Conservation (phyloP, 2,329 filamentous ascomycete genomes). For the Cercospora sp. region DNA sequence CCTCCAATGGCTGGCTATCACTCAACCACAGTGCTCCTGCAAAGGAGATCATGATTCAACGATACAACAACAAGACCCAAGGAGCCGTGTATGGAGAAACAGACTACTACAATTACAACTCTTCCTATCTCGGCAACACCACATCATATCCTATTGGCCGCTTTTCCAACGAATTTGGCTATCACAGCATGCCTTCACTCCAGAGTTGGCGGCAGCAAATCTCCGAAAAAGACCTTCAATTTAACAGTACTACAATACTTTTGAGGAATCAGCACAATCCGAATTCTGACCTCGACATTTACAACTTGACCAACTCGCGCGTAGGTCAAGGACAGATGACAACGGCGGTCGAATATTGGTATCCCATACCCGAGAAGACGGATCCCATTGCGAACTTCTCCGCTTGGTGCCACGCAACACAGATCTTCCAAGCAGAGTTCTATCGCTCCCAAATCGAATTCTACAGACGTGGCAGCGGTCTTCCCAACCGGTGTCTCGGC, state of each 20-base stretch:
- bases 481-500: constrained; percentile 59
- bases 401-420: constrained; percentile 62
- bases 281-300: constrained; percentile 49
- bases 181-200: constrained; percentile 62
- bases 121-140: constrained; percentile 55
- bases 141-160: constrained; percentile 58
- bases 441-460: constrained; percentile 62
- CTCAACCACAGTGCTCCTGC: constrained; percentile 56
- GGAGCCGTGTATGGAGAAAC: constrained; percentile 62
- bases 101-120: constrained; percentile 58
- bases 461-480: constrained; percentile 60
- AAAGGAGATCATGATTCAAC: constrained; percentile 52
- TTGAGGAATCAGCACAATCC: constrained; percentile 63
- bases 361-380: constrained; percentile 56
- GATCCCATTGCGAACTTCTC: constrained; percentile 60
- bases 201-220: constrained; percentile 60
- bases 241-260: constrained; percentile 58
- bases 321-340: constrained; percentile 61
- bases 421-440: constrained; percentile 65
- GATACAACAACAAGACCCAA: constrained; percentile 56
- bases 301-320: constrained; percentile 47
- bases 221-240: constrained; percentile 52
- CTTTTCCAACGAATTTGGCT: constrained; percentile 66
- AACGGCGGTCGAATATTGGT: constrained; percentile 55
- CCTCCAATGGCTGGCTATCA: constrained; percentile 58